Conservation (phyloP, 2,329 filamentous ascomycete genomes). For the Beauveria scarabaeidicola region DNA sequence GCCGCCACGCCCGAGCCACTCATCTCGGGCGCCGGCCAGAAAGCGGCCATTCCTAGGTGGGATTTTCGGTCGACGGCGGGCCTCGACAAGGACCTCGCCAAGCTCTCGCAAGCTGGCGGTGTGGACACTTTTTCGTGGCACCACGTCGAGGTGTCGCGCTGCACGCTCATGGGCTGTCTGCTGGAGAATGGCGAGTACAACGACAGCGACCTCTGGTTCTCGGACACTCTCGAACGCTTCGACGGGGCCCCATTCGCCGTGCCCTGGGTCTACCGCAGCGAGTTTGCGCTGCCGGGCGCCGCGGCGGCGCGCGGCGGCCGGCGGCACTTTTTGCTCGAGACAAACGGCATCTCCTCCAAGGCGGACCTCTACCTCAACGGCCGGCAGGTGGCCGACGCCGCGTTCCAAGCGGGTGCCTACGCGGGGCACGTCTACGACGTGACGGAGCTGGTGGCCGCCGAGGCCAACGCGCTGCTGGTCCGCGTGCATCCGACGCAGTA, state of each 20-base stretch:
- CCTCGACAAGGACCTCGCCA: conserved; percentile 25
- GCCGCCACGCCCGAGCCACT: conserved; percentile 12
- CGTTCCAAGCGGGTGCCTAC: conserved; percentile 47
- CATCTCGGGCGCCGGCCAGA: conserved; percentile 20
- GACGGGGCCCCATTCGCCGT: conserved; percentile 39
- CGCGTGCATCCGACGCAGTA: conserved; percentile 51
- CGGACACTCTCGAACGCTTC: conserved; percentile 35
- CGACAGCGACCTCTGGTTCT: conserved; percentile 48
- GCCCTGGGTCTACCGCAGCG: conserved; percentile 51
- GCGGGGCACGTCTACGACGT: conserved; percentile 48
- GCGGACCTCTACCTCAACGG: conserved; percentile 55
- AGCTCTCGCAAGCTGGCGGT: conserved; percentile 34
- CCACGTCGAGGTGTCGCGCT: conserved; percentile 35
- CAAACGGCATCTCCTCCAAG: conserved; percentile 50
- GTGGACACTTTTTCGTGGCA: conserved; percentile 43
- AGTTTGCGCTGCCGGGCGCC: conserved; percentile 32
- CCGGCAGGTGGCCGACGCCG: conserved; percentile 37
- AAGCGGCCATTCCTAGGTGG: conserved; percentile 35
- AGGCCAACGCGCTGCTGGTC: conserved; percentile 43
- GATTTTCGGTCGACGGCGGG: conserved; percentile 37
- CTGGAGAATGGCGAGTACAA: conserved; percentile 43
- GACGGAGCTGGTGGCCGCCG: conserved; percentile 32
- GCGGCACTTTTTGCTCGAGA: conserved; percentile 44
- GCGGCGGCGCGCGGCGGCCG: conserved; percentile 7
- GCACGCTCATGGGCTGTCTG: conserved; percentile 50